phyloP scores from a whole-genome alignment of 768 basidiomycete genomes.

The Hypsizygus marmoreus region DNA sequence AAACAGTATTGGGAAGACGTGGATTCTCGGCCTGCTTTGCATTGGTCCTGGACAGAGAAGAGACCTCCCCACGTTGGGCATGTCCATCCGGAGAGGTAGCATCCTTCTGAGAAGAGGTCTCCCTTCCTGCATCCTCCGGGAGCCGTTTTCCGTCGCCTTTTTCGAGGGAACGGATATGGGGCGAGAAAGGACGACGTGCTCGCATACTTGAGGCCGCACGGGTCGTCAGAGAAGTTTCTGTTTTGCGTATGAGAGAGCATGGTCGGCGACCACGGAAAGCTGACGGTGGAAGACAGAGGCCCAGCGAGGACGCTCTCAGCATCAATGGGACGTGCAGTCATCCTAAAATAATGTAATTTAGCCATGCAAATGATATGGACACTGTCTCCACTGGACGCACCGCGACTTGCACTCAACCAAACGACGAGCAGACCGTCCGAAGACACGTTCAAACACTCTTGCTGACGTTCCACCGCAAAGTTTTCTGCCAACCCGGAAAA shows the following conservation, averaged over 20 bases:
- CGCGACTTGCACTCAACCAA: slow-evolving; percentile 44
- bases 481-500: background rate
- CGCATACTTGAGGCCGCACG: slow-evolving; percentile 10
- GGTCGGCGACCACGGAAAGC: slow-evolving; percentile 32
- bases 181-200: background rate
- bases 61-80: no score
- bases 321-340: slow-evolving; percentile 78
- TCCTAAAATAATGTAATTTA: slow-evolving; percentile 41
- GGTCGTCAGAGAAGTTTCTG: slow-evolving; percentile 17
- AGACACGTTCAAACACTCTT: slow-evolving; percentile 30
- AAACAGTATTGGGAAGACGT: background rate
- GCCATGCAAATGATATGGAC: background rate
- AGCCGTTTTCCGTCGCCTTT: slow-evolving; percentile 6
- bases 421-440: slow-evolving; percentile 30
- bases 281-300: slow-evolving; percentile 51
- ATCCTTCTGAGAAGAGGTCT: background rate
- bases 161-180: background rate
- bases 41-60: no score
- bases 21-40: no score
- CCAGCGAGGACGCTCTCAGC: slow-evolving; percentile 82
- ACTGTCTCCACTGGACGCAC: slow-evolving; percentile 31
- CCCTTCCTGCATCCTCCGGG: background rate
- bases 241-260: slow-evolving; percentile 34
- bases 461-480: background rate
- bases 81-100: no score